Base-by-base conservation (phyloP, 306 rosid species). In the Pyrus communis region DNA sequence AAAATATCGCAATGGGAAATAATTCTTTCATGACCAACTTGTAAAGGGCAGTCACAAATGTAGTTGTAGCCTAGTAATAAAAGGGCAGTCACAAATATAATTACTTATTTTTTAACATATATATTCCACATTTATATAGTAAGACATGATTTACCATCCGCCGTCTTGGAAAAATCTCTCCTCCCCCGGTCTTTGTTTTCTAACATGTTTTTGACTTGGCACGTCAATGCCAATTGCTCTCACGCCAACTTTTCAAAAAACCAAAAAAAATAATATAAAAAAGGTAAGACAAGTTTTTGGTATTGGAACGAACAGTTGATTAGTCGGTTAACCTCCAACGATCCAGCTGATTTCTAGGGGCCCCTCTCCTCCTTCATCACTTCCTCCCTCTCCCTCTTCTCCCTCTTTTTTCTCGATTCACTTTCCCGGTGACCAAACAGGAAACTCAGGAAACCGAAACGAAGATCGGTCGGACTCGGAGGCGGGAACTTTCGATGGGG, bases 341-440 rank as follows among this genome's bases (percentile, higher is more conserved):
- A 71, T 18, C 66, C 65, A 31, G 18, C 76, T 55, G 76, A 55
- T 28, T 35, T 62, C 67, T 72, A 72, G 76, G 76, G 14, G 4
- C 65, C 17, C 15, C 2, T n/a, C 62, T 57, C 28, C 2, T 57
- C 4, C 27, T 57, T n/a, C 31, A 27, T 11, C 27, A 21, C 62
- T 57, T 22, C 11, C 27, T 57, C 25, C 25, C 66, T 23, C 28
- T 60, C 33, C 4, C 35, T 11, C 27, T 12, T 25, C 9, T 3
- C 55, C 7, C 55, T 49, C 54, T 17, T 49, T 46, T 46, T 49
- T 49, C 55, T 49, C 55, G 17, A 2, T 49, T 49, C 55, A 49
- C 5, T 49, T 49, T 61, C 7, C 1, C 45, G 42, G 35, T n/a
- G 33, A 64, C n/a, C 42, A 45, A 19, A 21, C 35, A 3, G 18